Percentiles rank a stretch among this genome's conserved stretches.
These are phyloP conservation scores for Tardiomyces digboiensis DNA, from an alignment of 1,139 yeast species.

Conservation along the genomic window DNA sequence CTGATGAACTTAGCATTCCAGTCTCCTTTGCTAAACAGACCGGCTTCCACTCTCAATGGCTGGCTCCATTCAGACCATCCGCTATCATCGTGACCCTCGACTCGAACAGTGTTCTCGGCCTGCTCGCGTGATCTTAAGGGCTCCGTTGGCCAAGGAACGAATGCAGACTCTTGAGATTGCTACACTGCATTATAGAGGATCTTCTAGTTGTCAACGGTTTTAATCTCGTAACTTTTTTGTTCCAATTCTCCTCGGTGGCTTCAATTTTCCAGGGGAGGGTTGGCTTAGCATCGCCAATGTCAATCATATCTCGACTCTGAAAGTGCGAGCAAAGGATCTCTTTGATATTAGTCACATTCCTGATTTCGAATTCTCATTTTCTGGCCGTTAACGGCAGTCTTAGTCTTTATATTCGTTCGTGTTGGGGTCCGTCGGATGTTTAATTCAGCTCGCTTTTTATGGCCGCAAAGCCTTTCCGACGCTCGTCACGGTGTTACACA, in stretches of 20 bases:
- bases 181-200: not conserved
- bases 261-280: conserved; percentile 7
- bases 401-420: too few species aligned
- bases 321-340: not conserved
- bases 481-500: too few species aligned
- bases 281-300: conserved; percentile 5
- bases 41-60: not conserved
- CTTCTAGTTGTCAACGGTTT: not conserved
- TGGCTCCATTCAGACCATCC: not conserved
- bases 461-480: too few species aligned
- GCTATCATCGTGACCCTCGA: not conserved
- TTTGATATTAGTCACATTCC: not conserved
- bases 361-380: too few species aligned
- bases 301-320: conserved; percentile 4
- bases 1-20: conserved; percentile 5
- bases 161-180: not conserved
- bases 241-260: conserved; percentile 3
- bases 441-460: too few species aligned
- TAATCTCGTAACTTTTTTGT: conserved; percentile 5
- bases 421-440: too few species aligned
- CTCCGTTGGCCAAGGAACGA: not conserved
- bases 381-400: too few species aligned
- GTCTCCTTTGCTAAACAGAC: conserved; percentile 2
- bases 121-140: not conserved
- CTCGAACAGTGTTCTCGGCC: not conserved